phyloP scores from a whole-genome alignment of 148 eudicot species.

The Amaranthus cruentus region DNA sequence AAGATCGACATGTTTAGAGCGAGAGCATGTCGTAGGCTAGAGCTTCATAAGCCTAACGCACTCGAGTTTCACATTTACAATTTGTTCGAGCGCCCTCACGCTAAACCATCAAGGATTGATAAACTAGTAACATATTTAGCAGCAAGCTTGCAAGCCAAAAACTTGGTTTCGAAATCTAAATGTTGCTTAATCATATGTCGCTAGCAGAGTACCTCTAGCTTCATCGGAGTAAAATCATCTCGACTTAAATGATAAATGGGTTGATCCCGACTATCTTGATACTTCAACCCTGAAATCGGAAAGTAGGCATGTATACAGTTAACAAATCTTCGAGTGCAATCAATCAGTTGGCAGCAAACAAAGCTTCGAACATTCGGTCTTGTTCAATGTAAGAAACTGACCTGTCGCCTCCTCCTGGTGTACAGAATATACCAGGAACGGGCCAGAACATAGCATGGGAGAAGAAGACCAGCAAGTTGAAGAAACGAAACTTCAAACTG shows the following conservation, averaged over 20 bases:
- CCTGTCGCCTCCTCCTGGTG: conserved; percentile 65
- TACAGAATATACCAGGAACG: conserved; percentile 59
- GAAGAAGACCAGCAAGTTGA: conserved; percentile 73
- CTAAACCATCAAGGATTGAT: background rate
- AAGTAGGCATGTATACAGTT: background rate
- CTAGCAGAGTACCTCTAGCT: conserved; percentile 3
- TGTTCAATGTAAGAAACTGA: conserved; percentile 9
- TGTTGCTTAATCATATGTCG: conserved; percentile 11
- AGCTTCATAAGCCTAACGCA: background rate
- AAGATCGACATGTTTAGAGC: conserved; percentile 1
- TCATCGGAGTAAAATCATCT: conserved; percentile 1
- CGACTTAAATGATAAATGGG: background rate
- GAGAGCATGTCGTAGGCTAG: background rate
- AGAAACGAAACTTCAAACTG: conserved; percentile 73
- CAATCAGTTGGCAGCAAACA: background rate
- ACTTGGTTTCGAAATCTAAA: background rate
- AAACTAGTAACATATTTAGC: background rate
- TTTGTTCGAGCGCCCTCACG: conserved; percentile 13
- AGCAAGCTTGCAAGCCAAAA: background rate
- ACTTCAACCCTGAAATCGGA: conserved; percentile 23
- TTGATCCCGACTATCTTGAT: background rate
- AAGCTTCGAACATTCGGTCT: too few species aligned
- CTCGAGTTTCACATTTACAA: conserved; percentile 25
- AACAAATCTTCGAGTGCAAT: background rate
- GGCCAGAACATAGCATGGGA: conserved; percentile 70